Base-by-base conservation (phyloP, 2,329 filamentous ascomycete genomes). In the Cytospora leucostoma region DNA sequence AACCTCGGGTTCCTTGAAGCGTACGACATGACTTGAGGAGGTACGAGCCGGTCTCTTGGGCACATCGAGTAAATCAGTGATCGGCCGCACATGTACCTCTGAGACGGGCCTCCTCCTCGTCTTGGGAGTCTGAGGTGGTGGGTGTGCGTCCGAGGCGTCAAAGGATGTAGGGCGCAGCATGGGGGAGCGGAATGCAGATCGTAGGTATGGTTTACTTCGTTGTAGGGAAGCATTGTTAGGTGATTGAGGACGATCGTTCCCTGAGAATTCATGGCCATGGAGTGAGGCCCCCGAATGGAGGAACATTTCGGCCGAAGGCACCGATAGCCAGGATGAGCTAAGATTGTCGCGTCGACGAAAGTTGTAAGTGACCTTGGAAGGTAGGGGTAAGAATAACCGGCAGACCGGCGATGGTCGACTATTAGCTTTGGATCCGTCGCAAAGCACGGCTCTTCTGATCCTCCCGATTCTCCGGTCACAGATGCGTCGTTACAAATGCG, bases 241-340 rank as follows among this genome's bases (percentile, higher is more conserved):
- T 47, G 71, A 70, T 5, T 35, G 74, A 68, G 32, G 73, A 63
- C 60, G 74, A 70, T 52, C 74, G 73, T 62, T 74, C 12, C 40
- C 73, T 35, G 83, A 84, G 69, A 83, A 86, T 71, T 86, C 83
- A 70, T 86, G 84, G 71, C 84, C 84, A 70, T 87, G 84, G 21
- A 87, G 77, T 73, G 83, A 82, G 56, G 84, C 84, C 53, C 83
- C 84, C 19, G 83, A 78, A 69, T 87, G 84, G 38, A 87, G 75
- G 70, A 87, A 84, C 84, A 87, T 87, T 67, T 65, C 74, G 70
- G 65, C 64, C 56, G 19, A 37, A n/a, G 34, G 58, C n/a, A 35
- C 44, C 32, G 32, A 32, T 21, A 38, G 15, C 27, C 6, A 35
- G 32, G 34, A 15, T 17, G 3, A 17, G 12, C 38, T 44, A n/a